Percentiles rank a stretch among this genome's conserved stretches.
phyloP scores from a whole-genome alignment of 768 basidiomycete species.

The Mycena amicta region DNA sequence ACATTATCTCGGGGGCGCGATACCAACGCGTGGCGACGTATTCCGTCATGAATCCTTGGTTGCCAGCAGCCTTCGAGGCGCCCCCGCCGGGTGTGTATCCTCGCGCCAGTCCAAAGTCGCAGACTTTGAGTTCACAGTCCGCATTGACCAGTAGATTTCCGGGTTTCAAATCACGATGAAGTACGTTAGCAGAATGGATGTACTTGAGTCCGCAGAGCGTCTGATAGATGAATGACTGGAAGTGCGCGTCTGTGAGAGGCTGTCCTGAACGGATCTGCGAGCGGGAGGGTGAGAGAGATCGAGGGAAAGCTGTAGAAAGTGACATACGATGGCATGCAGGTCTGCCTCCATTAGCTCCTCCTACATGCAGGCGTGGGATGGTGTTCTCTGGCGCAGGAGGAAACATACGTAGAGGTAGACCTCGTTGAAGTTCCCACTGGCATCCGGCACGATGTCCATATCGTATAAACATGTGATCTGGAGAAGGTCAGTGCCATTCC shows the following conservation, averaged over 20 bases:
- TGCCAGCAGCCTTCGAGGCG: slow-evolving; percentile 69
- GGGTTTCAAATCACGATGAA: slow-evolving; percentile 94
- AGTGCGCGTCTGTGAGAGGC: slow-evolving; percentile 87
- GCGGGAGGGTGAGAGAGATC: slow-evolving; percentile 5
- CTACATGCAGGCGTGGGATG: slow-evolving; percentile 41
- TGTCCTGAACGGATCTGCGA: slow-evolving; percentile 81
- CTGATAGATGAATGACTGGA: slow-evolving; percentile 97
- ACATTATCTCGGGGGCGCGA: slow-evolving; percentile 99
- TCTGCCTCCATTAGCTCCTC: slow-evolving; percentile 99
- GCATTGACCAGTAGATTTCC: slow-evolving; percentile 96
- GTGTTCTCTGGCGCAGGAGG: background rate
- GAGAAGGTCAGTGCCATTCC: slow-evolving; percentile 23
- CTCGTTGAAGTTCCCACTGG: slow-evolving; percentile 91
- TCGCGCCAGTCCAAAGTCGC: slow-evolving; percentile 96
- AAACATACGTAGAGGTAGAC: slow-evolving; percentile 85
- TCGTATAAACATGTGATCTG: slow-evolving; percentile 97
- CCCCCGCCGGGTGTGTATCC: slow-evolving; percentile 88
- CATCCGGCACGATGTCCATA: slow-evolving; percentile 96
- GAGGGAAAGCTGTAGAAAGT: background rate
- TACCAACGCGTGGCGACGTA: slow-evolving; percentile 99
- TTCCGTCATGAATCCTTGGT: slow-evolving; percentile 98
- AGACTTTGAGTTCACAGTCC: slow-evolving; percentile 98
- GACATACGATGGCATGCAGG: slow-evolving; percentile 90
- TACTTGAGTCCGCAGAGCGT: slow-evolving; percentile 98
- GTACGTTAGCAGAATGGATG: slow-evolving; percentile 96